Evolutionary conservation across 129 eudicot species (phyloP).

Genomic region (Chrysanthemum makinoi): DNA sequence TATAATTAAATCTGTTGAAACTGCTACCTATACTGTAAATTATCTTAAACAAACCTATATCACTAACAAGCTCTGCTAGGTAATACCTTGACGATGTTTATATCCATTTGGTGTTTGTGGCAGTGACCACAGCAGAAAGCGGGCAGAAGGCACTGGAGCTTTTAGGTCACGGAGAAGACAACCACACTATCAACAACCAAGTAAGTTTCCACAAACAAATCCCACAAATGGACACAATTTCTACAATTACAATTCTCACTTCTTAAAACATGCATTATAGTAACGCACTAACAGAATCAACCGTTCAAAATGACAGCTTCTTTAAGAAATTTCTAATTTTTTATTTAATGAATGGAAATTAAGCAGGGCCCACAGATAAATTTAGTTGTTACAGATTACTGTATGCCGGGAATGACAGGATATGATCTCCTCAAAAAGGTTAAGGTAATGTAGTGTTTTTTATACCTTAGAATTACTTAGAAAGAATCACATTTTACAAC

Average conservation of each 20-base stretch:
- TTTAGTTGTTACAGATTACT: conserved; percentile 72
- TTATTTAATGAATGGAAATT: conserved; percentile 12
- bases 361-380: conserved; percentile 50
- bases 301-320: not conserved
- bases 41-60: not conserved
- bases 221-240: not conserved
- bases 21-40: not conserved
- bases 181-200: conserved; percentile 27
- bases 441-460: conserved; percentile 44
- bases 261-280: not conserved
- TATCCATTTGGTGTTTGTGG: conserved; percentile 14
- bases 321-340: not conserved
- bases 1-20: not conserved
- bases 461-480: conserved; percentile 5
- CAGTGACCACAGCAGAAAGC: conserved; percentile 63
- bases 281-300: conserved; percentile 6
- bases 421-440: conserved; percentile 75
- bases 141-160: conserved; percentile 63
- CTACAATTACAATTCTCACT: conserved; percentile 11
- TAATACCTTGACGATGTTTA: not conserved
- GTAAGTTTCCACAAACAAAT: conserved; percentile 19
- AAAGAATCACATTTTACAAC: not conserved
- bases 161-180: conserved; percentile 48
- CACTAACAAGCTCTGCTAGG: not conserved
- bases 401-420: conserved; percentile 91